These are phyloP conservation scores for Mercurialis annua DNA, from an alignment of 345 rosid genomes.

Conservation along the genomic window DNA sequence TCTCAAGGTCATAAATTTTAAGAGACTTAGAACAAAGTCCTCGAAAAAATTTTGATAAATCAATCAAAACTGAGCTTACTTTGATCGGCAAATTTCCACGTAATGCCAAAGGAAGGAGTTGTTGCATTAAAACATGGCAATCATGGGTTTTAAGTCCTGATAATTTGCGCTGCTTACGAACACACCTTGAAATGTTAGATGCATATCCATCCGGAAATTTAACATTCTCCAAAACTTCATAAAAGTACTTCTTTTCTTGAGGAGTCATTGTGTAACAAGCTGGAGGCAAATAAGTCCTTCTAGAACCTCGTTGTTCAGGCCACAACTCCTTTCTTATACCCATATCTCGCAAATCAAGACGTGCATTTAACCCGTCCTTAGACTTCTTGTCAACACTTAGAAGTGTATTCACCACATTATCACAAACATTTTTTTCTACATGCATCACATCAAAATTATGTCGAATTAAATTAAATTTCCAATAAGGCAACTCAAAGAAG, in stretches of 20 bases:
- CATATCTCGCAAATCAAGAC: background rate
- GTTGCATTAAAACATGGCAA: background rate
- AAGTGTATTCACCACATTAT: background rate
- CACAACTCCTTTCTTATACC: background rate
- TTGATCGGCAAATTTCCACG: background rate
- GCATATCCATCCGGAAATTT: background rate
- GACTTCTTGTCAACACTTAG: conserved; percentile 13
- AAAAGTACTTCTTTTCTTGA: background rate
- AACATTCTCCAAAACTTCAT: background rate
- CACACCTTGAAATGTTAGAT: background rate
- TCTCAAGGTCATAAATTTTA: background rate
- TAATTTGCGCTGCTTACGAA: background rate
- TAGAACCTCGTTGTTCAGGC: background rate
- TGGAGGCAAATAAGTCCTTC: background rate
- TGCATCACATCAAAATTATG: conserved; percentile 14
- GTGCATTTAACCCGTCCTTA: conserved; percentile 8
- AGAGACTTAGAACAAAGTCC: background rate
- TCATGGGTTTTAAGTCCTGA: conserved; percentile 5
- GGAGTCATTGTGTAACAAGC: conserved; percentile 7
- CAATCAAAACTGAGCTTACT: background rate
- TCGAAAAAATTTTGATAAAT: background rate
- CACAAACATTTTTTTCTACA: conserved; percentile 16
- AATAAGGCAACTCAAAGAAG: too few species aligned
- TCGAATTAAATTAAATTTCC: background rate
- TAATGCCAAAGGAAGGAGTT: background rate